phyloP scores from a whole-genome alignment of 345 rosid species.

The Garcia nutans region DNA sequence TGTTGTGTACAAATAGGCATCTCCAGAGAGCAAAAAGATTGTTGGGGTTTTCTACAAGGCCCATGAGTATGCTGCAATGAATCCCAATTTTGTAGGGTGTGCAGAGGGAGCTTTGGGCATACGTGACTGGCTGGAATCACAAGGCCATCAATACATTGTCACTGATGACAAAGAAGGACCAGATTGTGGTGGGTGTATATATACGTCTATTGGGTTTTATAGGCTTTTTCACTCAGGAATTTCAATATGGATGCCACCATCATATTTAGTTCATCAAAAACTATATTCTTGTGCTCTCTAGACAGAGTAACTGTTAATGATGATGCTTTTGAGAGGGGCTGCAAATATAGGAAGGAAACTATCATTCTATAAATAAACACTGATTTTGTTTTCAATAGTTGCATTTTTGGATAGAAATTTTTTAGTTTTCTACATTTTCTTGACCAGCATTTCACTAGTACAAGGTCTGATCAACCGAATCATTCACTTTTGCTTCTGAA shows the following conservation, averaged over 20 bases:
- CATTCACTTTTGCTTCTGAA: background rate
- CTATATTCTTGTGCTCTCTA: background rate
- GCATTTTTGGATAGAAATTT: too few relatives aligned
- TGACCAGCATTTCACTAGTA: background rate
- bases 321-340: background rate
- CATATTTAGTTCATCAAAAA: too few relatives aligned
- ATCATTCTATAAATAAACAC: background rate
- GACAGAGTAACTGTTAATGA: too few relatives aligned
- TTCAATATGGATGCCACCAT: too few relatives aligned
- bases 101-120: constrained; percentile 78
- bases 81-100: constrained; percentile 79
- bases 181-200: constrained; percentile 46
- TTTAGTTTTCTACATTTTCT: too few relatives aligned
- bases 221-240: too few relatives aligned
- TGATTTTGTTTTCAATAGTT: too few relatives aligned
- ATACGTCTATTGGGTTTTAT: too few relatives aligned
- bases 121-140: constrained; percentile 71
- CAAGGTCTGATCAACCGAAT: background rate
- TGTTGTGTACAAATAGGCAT: constrained; percentile 43
- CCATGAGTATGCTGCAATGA: constrained; percentile 63
- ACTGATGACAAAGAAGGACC: constrained; percentile 96
- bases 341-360: background rate
- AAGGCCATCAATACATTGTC: constrained; percentile 83
- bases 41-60: constrained; percentile 98
- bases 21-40: constrained; percentile 78